Base-by-base conservation (phyloP, 495 filamentous ascomycete genomes). In the Cercophora sp. region DNA sequence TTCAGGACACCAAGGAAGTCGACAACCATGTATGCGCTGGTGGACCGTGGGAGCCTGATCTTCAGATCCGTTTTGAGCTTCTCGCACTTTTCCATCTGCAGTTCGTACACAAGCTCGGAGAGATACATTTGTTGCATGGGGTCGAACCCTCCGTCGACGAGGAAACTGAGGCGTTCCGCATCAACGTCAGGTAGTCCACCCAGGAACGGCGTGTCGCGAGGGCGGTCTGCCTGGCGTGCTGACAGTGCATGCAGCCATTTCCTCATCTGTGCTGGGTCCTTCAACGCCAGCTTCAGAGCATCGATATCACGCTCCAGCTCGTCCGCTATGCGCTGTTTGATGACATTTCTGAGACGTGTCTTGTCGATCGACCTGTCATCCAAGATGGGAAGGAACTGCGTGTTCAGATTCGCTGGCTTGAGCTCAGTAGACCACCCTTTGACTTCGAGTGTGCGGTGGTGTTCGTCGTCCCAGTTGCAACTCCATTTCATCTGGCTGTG, bases 401-500 rank as follows among this genome's bases (percentile, higher is more conserved):
- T 72, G 61, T 93, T 92, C 0, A 96, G 67, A 15, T 72, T 73
- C 0, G 86, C 83, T 0, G 84, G 65, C 26, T 69, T 78, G 13
- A 90, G 70, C 8, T 81, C 78, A 32, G 80, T 79, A 0, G 87
- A 81, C 49, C 74, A 80, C 16, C 68, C 76, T 9, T 83, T 72
- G 22, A 96, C 79, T 59, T 95, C 91, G 46, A 96, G 86, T 0
- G 87, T 93, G 4, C 72, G 61, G 19, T 75, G 66, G 31, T 71
- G 65, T 1, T 62, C 57, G 32, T 88, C 77, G 0, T 65, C 53
- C 0, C 66, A 69, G 55, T 86, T 81, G 11, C 80, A 82, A 3
- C 79, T 63, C 63, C 93, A 91, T 54, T 97, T 97, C 5, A 82
- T 61, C 55, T 97, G 92, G 0, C 87, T 92, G 4, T 82, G 76